Evolutionary conservation across 805 yeast species (phyloP), one percentile per base, ranked within the genome.

Genomic region (Starmerella apis): DNA sequence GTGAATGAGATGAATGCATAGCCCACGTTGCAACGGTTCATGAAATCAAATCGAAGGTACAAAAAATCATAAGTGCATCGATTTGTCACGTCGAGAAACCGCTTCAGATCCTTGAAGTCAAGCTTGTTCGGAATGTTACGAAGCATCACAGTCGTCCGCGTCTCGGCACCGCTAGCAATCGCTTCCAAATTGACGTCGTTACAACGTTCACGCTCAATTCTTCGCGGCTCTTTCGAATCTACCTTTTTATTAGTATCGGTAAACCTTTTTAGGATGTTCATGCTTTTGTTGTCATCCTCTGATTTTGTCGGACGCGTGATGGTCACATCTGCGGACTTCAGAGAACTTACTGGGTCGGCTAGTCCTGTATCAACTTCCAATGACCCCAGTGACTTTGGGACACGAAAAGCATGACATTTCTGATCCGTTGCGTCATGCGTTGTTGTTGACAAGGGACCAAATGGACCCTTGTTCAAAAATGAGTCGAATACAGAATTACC

Each of bases 71-170:
- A 62, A 22, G 68, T 63, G 31, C 60, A 51, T 53, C 62, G 57
- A 59, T 71, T 73, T 3, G 78, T 73, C 23, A 56, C 63, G 55
- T 76, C 78, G 28, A 76, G 60, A 56, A 71, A 70, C 27, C 65
- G 67, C 54, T 75, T 72, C 36, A 76, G 65, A 55, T 70, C 68
- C 30, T 67, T 63, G 54, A 73, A 76, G 42, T 63, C 70, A 27
- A 74, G 67, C 56, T 73, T 74, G 59, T 76, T 76, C 27, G 80
- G 80, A 39, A 76, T 75, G 52, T 76, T 76, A 48, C 77, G 68
- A 30, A 76, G 67, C 80, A 76, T 74, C 35, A 76, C 58, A 0
- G 80, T 75, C 9, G 69, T 71, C 33, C 80, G 63, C 32, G 64
- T 63, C 52, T 76, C 79, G 2, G 13, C 13, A 0, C 77, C 77